Percentiles rank a stretch among this genome's conserved stretches.
Conservation (phyloP, 2,329 filamentous ascomycete species). For the Graphilbum fragrans region DNA sequence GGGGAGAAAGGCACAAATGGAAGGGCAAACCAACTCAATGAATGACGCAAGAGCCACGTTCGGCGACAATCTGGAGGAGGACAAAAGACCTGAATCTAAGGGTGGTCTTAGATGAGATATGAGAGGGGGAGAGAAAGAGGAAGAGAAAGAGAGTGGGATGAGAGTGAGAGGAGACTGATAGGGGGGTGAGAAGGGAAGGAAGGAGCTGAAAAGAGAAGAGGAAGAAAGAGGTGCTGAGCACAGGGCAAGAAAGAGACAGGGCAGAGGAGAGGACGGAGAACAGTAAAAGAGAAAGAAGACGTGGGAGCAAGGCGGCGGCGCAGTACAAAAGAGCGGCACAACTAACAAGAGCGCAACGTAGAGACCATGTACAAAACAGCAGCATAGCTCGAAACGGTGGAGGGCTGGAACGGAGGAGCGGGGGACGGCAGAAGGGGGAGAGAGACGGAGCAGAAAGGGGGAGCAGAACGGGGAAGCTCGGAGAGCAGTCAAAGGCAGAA, state of each 20-base stretch:
- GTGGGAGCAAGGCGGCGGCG: neutral
- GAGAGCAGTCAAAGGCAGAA: too few relatives aligned
- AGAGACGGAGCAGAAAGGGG: neutral
- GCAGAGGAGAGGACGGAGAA: neutral
- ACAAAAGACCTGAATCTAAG: too few relatives aligned
- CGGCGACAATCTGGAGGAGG: too few relatives aligned
- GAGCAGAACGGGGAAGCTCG: too few relatives aligned
- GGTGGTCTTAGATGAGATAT: neutral
- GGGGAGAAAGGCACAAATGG: too few relatives aligned
- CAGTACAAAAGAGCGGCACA: neutral
- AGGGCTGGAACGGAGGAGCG: conserved; percentile 4
- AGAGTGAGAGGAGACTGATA: neutral
- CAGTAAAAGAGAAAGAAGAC: neutral
- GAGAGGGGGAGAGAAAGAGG: neutral
- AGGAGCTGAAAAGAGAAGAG: neutral
- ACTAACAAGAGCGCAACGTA: too few relatives aligned
- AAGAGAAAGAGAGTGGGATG: neutral
- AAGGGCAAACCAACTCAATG: too few relatives aligned
- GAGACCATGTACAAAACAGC: too few relatives aligned
- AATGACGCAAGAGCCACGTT: too few relatives aligned
- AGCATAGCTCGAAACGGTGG: too few relatives aligned
- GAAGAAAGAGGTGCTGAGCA: neutral
- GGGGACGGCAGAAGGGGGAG: neutral
- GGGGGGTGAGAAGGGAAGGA: neutral
- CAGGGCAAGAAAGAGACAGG: neutral